Evolutionary conservation across 2,329 filamentous ascomycete species (phyloP), one percentile per base, ranked within the genome.

Genomic region (Colletotrichum falcatum): DNA sequence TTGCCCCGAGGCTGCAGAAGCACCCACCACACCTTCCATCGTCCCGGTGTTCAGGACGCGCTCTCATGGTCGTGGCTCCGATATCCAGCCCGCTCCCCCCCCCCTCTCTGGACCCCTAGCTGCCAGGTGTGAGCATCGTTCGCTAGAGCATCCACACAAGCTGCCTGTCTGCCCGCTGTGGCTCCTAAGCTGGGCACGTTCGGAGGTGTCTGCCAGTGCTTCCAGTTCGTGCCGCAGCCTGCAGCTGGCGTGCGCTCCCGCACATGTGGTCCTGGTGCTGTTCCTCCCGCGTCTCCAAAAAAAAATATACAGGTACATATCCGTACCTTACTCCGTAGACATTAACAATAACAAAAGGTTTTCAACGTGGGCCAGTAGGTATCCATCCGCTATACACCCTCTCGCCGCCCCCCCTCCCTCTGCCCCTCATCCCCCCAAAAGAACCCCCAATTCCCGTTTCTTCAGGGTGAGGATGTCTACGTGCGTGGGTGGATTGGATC

Each of bases 401-500:
- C 46, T 53, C 16, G 33, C 51, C 46, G 46, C 33, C 33, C 39
- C 48, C n/a, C n/a, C n/a, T n/a, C n/a, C n/a, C n/a, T n/a, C n/a
- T n/a, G n/a, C 60, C 49, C 60, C 56, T 59, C 63, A 28, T 26
- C 30, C 44, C 51, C 51, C 39, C 42, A 39, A 42, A 42, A n/a
- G 44, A 37, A 23, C 61, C 61, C 53, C 61, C 59, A 66, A 67
- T 37, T 56, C 64, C 63, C 67, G 44, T 67, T 70, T 70, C 64
- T 67, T 70, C 67, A 67, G 51, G 44, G 35, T 61, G 63, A 67
- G 56, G 51, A 70, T 67, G n/a, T n/a, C n/a, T n/a, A 70, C 63
- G 35, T 67, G 67, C 58, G 67, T 67, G 63, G 53, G 64, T 70
- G 63, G 64, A 62, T 67, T 51, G 44, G 56, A 70, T 70, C 66